Conservation (phyloP, 495 filamentous ascomycete genomes). For the Neurospora sp. region DNA sequence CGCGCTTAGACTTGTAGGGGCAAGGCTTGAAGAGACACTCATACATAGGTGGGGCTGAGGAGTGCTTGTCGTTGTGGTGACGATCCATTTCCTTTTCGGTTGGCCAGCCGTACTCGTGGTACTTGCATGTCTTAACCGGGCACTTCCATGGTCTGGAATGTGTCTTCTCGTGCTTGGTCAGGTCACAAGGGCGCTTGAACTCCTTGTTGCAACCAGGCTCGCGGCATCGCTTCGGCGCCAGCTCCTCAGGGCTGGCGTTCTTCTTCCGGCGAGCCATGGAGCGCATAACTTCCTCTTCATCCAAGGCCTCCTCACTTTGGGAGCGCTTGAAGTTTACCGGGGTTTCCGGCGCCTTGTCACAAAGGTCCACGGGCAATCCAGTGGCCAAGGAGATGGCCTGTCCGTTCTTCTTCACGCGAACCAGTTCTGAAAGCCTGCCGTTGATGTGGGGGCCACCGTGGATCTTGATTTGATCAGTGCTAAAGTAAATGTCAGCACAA, state of each 20-base stretch:
- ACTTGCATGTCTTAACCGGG: constrained; percentile 68
- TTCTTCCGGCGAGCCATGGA: constrained; percentile 90
- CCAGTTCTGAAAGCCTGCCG: constrained; percentile 67
- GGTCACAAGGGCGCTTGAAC: constrained; percentile 85
- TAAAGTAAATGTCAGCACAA: constrained; percentile 33
- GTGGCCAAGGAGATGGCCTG: constrained; percentile 65
- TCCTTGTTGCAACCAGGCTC: constrained; percentile 68
- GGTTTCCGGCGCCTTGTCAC: constrained; percentile 32
- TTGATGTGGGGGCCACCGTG: constrained; percentile 67
- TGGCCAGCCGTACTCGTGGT: constrained; percentile 78
- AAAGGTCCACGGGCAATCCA: constrained; percentile 39
- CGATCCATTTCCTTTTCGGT: constrained; percentile 96
- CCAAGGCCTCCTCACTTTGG: constrained; percentile 46
- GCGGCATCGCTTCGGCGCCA: constrained; percentile 59
- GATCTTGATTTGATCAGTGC: constrained; percentile 58
- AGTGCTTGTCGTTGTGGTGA: constrained; percentile 93
- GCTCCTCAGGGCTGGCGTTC: constrained; percentile 59
- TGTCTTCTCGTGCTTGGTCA: constrained; percentile 95
- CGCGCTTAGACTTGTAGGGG: constrained; percentile 87
- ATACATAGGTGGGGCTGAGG: constrained; percentile 61
- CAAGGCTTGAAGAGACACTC: constrained; percentile 78
- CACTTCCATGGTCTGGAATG: constrained; percentile 96
- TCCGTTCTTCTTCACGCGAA: constrained; percentile 64
- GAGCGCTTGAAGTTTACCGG: constrained; percentile 50
- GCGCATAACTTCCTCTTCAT: constrained; percentile 67